Base-by-base conservation (phyloP, 2,329 filamentous ascomycete genomes). In the Aspergillus pseudoterreus region DNA sequence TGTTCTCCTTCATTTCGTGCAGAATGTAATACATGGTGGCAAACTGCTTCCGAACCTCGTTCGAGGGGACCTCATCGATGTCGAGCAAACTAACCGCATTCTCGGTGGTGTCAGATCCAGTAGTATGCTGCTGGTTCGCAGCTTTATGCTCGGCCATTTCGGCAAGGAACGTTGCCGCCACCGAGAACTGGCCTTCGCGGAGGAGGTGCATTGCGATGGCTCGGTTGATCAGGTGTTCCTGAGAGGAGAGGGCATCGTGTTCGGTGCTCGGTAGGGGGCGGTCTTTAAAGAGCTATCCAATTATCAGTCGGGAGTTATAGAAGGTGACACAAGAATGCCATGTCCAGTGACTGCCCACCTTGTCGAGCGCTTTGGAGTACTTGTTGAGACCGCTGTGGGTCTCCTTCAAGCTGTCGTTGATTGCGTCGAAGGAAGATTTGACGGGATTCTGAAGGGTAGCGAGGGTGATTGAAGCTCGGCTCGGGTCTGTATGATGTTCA, bases 201-300 rank as follows among this genome's bases (percentile, higher is more conserved):
- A 99, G 81, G 19, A 99, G 81, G 67, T 99, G 94, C 91, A 97
- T 96, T 9, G 89, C 89, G 61, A 99, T 95, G 6, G 94, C 92
- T 51, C 92, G 84, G 72, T 96, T 95, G 66, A 97, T 90, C 11
- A 96, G 79, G 14, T 81, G 78, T 4, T 87, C 81, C 58, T 95
- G 85, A 17, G 85, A 82, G 1, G 83, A 85, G 70, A 96, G 84
- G 32, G 85, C 87, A 71, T 95, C 90, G 63, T 90, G 85, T 52
- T 92, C 88, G 63, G 84, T 87, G 12, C 86, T 88, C 0, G 92
- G 83, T 12, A 88, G 77, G 12, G 85, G 83, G 55, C 82, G 82
- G 55, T 83, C 81, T 73, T 86, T 86, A 66, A 84, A 87, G 63
- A 87, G 82, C 79, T 85, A 55, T 19, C 12, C 35, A 17, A 21